phyloP scores from a whole-genome alignment of 371 early-diverging fungal species.

The Syncephalastrum monosporum region DNA sequence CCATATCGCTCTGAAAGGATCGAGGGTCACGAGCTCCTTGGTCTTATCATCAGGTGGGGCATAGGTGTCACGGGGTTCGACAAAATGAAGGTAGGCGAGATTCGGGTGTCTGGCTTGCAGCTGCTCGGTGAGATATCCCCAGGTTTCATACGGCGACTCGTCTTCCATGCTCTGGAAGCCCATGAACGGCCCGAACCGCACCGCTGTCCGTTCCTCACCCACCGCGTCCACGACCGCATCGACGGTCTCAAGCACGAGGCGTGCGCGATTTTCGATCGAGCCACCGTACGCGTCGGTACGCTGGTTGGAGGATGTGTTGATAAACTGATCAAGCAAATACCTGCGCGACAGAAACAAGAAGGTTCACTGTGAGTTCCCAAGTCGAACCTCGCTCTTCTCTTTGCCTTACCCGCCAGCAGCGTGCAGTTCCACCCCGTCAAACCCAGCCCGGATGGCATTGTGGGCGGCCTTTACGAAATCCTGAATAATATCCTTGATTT shows the following conservation, averaged over 20 bases:
- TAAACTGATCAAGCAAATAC: constrained; percentile 58
- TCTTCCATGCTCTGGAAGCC: constrained; percentile 12
- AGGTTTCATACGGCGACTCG: constrained; percentile 13
- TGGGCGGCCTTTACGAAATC: constrained; percentile 33
- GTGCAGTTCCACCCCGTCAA: constrained; percentile 67
- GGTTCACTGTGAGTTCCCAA: not conserved
- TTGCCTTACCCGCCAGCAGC: constrained; percentile 52
- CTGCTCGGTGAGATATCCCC: constrained; percentile 7
- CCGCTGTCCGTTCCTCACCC: constrained; percentile 5
- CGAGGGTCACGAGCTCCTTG: constrained; percentile 3
- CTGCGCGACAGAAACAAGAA: constrained; percentile 8
- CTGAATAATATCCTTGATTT: constrained; percentile 24
- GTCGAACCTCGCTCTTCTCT: not conserved
- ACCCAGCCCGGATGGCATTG: constrained; percentile 44
- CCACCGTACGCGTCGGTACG: constrained; percentile 63
- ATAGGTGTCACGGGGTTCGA: constrained; percentile 10
- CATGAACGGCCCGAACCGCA: constrained; percentile 9
- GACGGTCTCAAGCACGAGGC: constrained; percentile 45
- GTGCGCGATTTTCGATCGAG: constrained; percentile 48
- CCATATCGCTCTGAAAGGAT: constrained; percentile 17
- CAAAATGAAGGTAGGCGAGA: constrained; percentile 16
- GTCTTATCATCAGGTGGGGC: not conserved
- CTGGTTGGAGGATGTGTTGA: constrained; percentile 30
- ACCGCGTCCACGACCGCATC: constrained; percentile 24
- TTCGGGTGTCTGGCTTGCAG: constrained; percentile 10